Base-by-base conservation (phyloP, 805 yeast species). In the Danielozyma ontarioensis region DNA sequence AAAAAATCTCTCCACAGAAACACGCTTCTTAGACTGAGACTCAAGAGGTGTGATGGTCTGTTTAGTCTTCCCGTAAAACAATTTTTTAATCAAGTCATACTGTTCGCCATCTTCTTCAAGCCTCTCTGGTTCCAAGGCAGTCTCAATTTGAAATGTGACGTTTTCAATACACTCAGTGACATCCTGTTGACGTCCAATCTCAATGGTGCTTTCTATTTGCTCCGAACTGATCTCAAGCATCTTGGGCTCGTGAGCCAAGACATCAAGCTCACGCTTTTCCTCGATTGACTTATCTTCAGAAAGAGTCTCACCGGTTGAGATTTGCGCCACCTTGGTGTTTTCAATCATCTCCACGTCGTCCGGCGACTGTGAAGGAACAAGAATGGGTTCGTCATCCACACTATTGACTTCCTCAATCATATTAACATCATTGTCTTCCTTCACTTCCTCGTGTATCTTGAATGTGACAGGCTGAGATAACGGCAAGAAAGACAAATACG, bases 101-200 rank as follows among this genome's bases (percentile, higher is more conserved):
- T 90, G 97, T 53, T 90, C 97, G 15, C 77, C 73, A 46, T 88
- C 89, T 4, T 54, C 57, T 32, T 83, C 94, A 29, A 81, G 50
- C 1, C 57, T 55, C 12, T 67, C 68, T 0, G 96, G 94, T 32
- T 72, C 78, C 36, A 84, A 69, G 0, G 96, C 94, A 17, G 95
- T 85, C 53, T 90, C 97, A 24, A 93, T 64, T 55, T 90, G 97
- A 42, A 82, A 84, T 11, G 89, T 68, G 5, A 93, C 97, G 55
- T 93, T 93, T 35, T 89, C 95, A 50, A 90, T 88, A 57, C 97
- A 90, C 54, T 93, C 98, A 0, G 97, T 88, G 13, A 93, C 97
- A 64, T 93, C 98, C 55, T 93, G 98, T 54, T 93, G 98, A 43
- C 95, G 70, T 2, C 96, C 95, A 50, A 80, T 68, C 50, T 85